Evolutionary conservation across 2,329 filamentous ascomycete genomes (phyloP), one percentile per base, ranked within the genome.

Genomic region (Nannizziopsis barbatae): DNA sequence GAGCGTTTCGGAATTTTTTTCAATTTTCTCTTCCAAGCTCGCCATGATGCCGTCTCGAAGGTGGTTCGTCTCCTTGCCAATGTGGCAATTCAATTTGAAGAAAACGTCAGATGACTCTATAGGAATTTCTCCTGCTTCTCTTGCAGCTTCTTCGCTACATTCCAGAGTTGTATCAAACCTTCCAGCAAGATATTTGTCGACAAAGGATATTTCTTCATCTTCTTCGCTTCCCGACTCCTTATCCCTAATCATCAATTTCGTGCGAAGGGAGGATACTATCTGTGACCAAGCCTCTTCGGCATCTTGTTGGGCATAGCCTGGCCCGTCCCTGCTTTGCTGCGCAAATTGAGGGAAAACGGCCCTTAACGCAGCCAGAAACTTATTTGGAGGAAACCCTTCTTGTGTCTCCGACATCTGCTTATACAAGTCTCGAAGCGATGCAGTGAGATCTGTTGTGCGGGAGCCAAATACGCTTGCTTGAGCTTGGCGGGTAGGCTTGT

Each of bases 261-360:
- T 78, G 53, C 84, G 80, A 33, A 98, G 71, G 60, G 90, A 85
- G 39, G 84, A 80, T 5, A 98, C 71, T 53, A 98, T 93, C 63
- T 96, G 90, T 15, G 90, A 92, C 88, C 90, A 98, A 41, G 90
- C 92, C 67, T 98, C 92, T 66, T 98, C 92, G 1, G 92, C 92
- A 70, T 98, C 92, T 68, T 98, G 92, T 68, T 98, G 92, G n/a
- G 92, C 89, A 62, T 83, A 96, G 5, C 86, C 88, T 50, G 83
- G 75, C 17, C 86, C 85, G 30, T 83, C 82, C 64, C 86, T 89
- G 48, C 87, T 80, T 60, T 80, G 83, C 69, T 98, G 88, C 9
- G 87, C 88, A 62, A 98, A 98, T 62, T 96, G 92, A 8, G 92
- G 92, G 61, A 86, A 95, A 0, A 81, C 76, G 22, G 74, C 74